Evolutionary conservation across 192 early-diverging fungal species (phyloP).

Genomic region (Polychytrium aggregatum): DNA sequence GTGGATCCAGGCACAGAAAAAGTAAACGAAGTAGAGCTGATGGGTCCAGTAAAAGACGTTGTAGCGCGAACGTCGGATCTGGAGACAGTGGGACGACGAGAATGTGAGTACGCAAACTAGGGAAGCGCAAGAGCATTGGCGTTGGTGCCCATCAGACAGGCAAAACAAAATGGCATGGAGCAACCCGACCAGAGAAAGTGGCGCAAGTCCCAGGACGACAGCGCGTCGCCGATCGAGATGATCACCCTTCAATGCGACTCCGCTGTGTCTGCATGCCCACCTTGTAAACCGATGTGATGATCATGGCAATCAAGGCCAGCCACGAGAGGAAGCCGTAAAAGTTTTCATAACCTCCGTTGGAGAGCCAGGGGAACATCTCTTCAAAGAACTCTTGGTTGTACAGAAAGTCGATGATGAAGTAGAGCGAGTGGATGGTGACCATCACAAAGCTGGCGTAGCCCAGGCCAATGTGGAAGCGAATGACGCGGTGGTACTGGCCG

Average conservation of each 20-base stretch:
- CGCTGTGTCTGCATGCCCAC: no score
- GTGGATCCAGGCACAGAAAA: constrained; percentile 2
- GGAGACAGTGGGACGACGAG: no score
- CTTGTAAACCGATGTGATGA: constrained; percentile 6
- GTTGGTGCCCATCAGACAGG: no score
- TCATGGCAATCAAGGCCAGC: constrained; percentile 8
- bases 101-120: no score
- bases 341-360: constrained; percentile 2
- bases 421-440: constrained; percentile 7
- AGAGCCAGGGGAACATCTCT: constrained; percentile 4
- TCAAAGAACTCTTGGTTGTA: not conserved
- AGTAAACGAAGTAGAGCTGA: constrained; percentile 12
- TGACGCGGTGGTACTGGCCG: constrained; percentile 3
- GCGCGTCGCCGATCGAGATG: no score
- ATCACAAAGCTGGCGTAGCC: constrained; percentile 5
- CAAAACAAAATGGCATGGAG: no score
- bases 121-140: no score
- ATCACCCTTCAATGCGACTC: no score
- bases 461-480: constrained; percentile 7
- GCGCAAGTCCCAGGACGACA: no score
- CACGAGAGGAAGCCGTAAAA: constrained; percentile 8
- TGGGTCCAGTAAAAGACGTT: constrained; percentile 8
- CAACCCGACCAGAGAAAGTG: no score
- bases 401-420: constrained; percentile 4
- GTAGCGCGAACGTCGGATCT: constrained; percentile 2